Conservation (phyloP, 345 rosid genomes). For the Anacardium occidentale region DNA sequence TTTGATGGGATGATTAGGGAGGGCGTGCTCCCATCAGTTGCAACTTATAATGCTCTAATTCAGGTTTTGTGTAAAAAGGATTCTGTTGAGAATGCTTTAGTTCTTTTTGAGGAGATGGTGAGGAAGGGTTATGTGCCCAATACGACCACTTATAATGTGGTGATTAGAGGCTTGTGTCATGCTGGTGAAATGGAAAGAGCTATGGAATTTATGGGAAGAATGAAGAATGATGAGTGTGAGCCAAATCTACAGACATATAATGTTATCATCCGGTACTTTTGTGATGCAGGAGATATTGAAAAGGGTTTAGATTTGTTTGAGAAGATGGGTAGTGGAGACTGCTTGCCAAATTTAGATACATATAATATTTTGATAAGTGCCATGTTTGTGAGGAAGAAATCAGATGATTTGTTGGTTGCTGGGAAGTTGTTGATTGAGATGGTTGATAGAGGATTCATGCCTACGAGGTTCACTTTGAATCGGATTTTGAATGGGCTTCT, state of each 20-base stretch:
- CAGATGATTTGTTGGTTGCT: constrained; percentile 72
- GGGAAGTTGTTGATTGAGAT: constrained; percentile 82
- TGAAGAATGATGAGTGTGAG: constrained; percentile 60
- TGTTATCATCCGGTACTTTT: constrained; percentile 62
- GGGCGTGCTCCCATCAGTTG: constrained; percentile 85
- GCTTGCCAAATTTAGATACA: constrained; percentile 88
- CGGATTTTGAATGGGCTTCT: constrained; percentile 80
- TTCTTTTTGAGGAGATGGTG: constrained; percentile 76
- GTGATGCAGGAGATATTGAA: constrained; percentile 68
- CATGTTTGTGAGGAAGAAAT: constrained; percentile 87
- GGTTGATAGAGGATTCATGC: constrained; percentile 90
- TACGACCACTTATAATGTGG: constrained; percentile 59
- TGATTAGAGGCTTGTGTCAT: constrained; percentile 85
- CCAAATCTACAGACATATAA: constrained; percentile 86
- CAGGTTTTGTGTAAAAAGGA: constrained; percentile 94
- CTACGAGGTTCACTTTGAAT: constrained; percentile 69
- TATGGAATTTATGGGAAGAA: constrained; percentile 57
- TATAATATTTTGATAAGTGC: constrained; percentile 72
- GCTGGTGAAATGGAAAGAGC: constrained; percentile 64
- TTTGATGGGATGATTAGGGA: constrained; percentile 67
- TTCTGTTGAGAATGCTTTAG: constrained; percentile 65
- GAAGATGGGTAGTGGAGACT: constrained; percentile 59
- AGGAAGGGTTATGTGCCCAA: constrained; percentile 72
- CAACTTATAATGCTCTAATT: constrained; percentile 82
- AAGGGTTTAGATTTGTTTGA: constrained; percentile 59